Conservation (phyloP, 2,329 filamentous ascomycete genomes). For the Graphilbum fragrans region DNA sequence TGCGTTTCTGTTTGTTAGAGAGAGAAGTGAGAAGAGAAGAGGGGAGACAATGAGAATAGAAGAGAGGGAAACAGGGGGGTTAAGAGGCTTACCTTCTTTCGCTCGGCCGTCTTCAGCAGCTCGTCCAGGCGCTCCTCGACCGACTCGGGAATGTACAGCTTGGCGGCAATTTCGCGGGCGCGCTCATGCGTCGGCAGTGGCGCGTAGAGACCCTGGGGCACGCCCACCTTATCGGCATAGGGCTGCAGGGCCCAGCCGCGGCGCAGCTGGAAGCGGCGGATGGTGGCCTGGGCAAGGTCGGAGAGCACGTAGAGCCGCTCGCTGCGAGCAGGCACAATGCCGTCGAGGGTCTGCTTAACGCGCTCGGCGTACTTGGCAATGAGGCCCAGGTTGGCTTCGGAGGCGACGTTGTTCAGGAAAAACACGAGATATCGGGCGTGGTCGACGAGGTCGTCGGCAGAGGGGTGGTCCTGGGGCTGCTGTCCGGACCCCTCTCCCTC, state of each 20-base stretch:
- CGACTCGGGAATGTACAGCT: slow-evolving; percentile 69
- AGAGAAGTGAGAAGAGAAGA: too few species aligned
- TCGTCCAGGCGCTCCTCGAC: slow-evolving; percentile 67
- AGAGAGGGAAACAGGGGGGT: not conserved
- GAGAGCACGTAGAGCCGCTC: slow-evolving; percentile 76
- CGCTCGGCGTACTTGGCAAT: slow-evolving; percentile 89
- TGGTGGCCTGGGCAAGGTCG: slow-evolving; percentile 72
- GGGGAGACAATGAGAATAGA: not conserved
- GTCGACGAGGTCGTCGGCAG: slow-evolving; percentile 59
- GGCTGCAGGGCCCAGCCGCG: slow-evolving; percentile 79
- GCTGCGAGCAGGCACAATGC: slow-evolving; percentile 53
- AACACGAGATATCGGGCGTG: slow-evolving; percentile 84
- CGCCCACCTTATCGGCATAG: slow-evolving; percentile 66
- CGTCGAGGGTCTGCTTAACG: slow-evolving; percentile 81
- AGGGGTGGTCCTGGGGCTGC: slow-evolving; percentile 11
- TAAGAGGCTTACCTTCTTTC: slow-evolving; percentile 47
- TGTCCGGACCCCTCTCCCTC: too few species aligned
- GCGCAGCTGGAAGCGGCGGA: slow-evolving; percentile 76
- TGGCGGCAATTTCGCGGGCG: slow-evolving; percentile 77
- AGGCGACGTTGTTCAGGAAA: slow-evolving; percentile 73
- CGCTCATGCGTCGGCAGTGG: slow-evolving; percentile 63
- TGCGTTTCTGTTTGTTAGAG: slow-evolving; percentile 36
- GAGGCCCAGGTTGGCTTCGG: slow-evolving; percentile 73
- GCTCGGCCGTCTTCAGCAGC: slow-evolving; percentile 50
- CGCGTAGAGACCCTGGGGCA: slow-evolving; percentile 70